phyloP scores from a whole-genome alignment of 2,329 filamentous ascomycete genomes.

The Colletotrichum abscissum region DNA sequence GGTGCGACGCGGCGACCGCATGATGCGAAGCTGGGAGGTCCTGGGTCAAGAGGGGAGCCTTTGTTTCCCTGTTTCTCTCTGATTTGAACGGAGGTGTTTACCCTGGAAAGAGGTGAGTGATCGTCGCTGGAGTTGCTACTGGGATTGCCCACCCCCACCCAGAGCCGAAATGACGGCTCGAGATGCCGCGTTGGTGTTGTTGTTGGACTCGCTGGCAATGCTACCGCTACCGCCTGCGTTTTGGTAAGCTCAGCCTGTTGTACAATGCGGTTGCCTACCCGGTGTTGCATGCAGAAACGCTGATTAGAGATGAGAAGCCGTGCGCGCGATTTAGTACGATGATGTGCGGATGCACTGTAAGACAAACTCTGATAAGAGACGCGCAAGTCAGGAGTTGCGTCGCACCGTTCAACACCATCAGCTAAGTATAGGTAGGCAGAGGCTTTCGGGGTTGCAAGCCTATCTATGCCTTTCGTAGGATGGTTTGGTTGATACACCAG shows the following conservation, averaged over 20 bases:
- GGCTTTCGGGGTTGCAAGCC: not conserved
- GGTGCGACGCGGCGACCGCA: conserved; percentile 23
- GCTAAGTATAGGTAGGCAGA: not conserved
- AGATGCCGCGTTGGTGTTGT: conserved; percentile 1
- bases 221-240: not conserved
- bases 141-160: not conserved
- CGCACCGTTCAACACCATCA: not conserved
- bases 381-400: conserved; percentile 15
- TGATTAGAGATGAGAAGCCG: not conserved
- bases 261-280: not conserved
- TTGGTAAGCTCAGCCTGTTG: not conserved
- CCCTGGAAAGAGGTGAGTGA: conserved; percentile 10
- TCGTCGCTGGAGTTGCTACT: conserved; percentile 11
- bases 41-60: not conserved
- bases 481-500: not conserved
- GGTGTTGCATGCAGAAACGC: conserved; percentile 2
- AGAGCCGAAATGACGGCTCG: conserved; percentile 27
- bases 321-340: not conserved
- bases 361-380: not conserved
- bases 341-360: not conserved
- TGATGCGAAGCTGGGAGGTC: conserved; percentile 19
- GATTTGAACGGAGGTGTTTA: conserved; percentile 24
- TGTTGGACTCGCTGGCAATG: not conserved
- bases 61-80: conserved; percentile 29
- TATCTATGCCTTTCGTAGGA: conserved; percentile 4